These are phyloP conservation scores for Sugiyamaella mastotermitis DNA, from an alignment of 805 yeast genomes.

Conservation along the genomic window DNA sequence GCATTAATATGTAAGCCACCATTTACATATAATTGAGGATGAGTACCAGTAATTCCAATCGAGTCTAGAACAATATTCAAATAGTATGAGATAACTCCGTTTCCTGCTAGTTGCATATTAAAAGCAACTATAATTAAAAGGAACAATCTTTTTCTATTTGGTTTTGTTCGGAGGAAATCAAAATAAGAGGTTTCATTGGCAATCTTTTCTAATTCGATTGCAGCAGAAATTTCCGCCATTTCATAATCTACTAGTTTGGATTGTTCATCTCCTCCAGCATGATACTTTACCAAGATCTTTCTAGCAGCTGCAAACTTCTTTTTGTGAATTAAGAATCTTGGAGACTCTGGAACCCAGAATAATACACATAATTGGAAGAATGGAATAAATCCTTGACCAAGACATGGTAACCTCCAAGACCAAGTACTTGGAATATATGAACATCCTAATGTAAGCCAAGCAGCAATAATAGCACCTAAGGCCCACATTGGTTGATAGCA, in stretches of 20 bases:
- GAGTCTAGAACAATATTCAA: slow-evolving; percentile 45
- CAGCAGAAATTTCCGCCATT: slow-evolving; percentile 19
- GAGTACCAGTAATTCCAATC: slow-evolving; percentile 43
- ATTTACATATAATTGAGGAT: slow-evolving; percentile 11
- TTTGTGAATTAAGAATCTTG: slow-evolving; percentile 67
- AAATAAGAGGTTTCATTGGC: slow-evolving; percentile 8
- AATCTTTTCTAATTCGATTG: slow-evolving; percentile 20
- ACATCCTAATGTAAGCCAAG: slow-evolving; percentile 68
- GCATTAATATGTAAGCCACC: slow-evolving; percentile 8
- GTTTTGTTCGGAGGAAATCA: slow-evolving; percentile 7
- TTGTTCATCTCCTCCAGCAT: slow-evolving; percentile 23
- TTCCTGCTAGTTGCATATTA: slow-evolving; percentile 14
- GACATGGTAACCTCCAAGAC: slow-evolving; percentile 73
- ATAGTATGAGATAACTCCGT: slow-evolving; percentile 33
- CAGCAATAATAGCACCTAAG: slow-evolving; percentile 67
- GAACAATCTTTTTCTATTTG: slow-evolving; percentile 9
- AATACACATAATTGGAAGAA: slow-evolving; percentile 45
- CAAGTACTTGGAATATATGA: slow-evolving; percentile 37
- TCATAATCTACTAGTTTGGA: slow-evolving; percentile 22
- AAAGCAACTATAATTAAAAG: slow-evolving; percentile 6
- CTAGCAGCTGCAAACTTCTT: slow-evolving; percentile 52
- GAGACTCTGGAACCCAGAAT: slow-evolving; percentile 78
- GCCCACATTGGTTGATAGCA: slow-evolving; percentile 63
- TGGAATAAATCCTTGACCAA: slow-evolving; percentile 59
- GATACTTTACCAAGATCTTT: slow-evolving; percentile 29